Conservation (phyloP, 2,329 filamentous ascomycete species). For the Neofusicoccum umdonicola region DNA sequence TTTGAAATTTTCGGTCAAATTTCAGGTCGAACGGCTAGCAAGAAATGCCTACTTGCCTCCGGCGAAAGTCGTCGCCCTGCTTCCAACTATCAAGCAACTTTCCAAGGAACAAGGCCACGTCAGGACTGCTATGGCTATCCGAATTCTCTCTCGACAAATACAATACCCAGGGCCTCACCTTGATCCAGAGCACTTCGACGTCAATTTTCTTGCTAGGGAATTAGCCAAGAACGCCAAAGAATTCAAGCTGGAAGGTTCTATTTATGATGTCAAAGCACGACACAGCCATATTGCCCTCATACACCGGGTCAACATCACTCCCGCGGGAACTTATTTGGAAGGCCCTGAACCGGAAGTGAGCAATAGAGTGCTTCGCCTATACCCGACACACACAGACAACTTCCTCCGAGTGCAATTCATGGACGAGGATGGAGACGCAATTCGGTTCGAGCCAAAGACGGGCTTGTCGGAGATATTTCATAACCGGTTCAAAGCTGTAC, state of each 20-base stretch:
- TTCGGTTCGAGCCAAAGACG: slow-evolving; percentile 56
- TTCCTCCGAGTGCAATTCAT: slow-evolving; percentile 71
- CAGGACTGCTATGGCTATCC: slow-evolving; percentile 48
- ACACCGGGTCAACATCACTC: slow-evolving; percentile 39
- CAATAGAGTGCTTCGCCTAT: slow-evolving; percentile 70
- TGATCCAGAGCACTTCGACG: slow-evolving; percentile 44
- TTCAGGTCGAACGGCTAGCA: slow-evolving; percentile 63
- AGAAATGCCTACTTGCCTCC: slow-evolving; percentile 53
- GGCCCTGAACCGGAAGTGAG: slow-evolving; percentile 59
- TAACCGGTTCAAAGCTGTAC: slow-evolving; percentile 58
- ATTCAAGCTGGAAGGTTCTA: slow-evolving; percentile 39
- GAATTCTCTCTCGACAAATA: slow-evolving; percentile 52
- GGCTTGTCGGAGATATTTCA: slow-evolving; percentile 54
- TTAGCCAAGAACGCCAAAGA: slow-evolving; percentile 1
- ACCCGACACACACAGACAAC: slow-evolving; percentile 56
- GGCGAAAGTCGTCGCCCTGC: slow-evolving; percentile 46
- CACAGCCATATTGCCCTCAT: slow-evolving; percentile 32
- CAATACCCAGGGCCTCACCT: slow-evolving; percentile 54
- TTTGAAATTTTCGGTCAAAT: slow-evolving; percentile 56
- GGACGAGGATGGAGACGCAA: slow-evolving; percentile 68
- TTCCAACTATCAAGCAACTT: slow-evolving; percentile 43
- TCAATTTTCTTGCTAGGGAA: slow-evolving; percentile 25
- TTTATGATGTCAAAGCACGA: slow-evolving; percentile 31
- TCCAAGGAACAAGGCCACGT: slow-evolving; percentile 25
- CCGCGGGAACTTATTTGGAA: slow-evolving; percentile 40